Percentiles rank a stretch among this genome's conserved stretches.
Evolutionary conservation across 2,329 filamentous ascomycete species (phyloP).

Genomic region (Fusarium neocosmosporiellum): DNA sequence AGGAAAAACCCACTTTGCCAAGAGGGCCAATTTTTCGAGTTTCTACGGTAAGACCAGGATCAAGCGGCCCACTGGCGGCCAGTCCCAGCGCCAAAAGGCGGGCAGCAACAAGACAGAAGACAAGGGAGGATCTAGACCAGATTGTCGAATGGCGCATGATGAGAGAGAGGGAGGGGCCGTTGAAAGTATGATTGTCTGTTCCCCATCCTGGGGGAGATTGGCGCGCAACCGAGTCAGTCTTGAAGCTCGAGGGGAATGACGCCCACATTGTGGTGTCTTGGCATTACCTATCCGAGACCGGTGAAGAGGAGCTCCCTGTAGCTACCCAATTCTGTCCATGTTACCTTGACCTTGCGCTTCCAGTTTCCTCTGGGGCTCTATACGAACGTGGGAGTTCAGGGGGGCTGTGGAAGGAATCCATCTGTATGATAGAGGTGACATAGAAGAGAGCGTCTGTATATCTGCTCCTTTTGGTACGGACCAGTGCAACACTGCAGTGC

Average conservation of each 20-base stretch:
- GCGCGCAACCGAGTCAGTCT: conserved; percentile 1
- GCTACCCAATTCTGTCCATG: neutral
- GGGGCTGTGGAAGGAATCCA: neutral
- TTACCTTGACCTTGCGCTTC: neutral
- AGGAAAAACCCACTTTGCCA: too few species aligned
- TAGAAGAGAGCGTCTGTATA: neutral
- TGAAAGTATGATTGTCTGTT: conserved; percentile 7
- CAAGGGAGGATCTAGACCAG: neutral
- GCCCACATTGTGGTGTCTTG: neutral
- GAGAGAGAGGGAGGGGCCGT: conserved; percentile 1
- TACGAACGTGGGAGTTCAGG: neutral
- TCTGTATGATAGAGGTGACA: neutral
- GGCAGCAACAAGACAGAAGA: neutral
- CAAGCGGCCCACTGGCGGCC: conserved; percentile 13
- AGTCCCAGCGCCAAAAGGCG: conserved; percentile 11
- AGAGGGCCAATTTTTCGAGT: too few species aligned
- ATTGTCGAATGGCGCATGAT: conserved; percentile 7
- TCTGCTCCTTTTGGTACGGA: neutral
- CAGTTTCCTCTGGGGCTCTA: neutral
- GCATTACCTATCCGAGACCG: neutral
- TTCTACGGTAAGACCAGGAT: too few species aligned
- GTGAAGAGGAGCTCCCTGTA: neutral
- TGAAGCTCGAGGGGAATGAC: neutral
- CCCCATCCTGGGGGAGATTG: conserved; percentile 1
- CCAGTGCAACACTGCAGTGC: neutral